Conservation (phyloP, 2,329 filamentous ascomycete species). For the Hypoxylon sp. region DNA sequence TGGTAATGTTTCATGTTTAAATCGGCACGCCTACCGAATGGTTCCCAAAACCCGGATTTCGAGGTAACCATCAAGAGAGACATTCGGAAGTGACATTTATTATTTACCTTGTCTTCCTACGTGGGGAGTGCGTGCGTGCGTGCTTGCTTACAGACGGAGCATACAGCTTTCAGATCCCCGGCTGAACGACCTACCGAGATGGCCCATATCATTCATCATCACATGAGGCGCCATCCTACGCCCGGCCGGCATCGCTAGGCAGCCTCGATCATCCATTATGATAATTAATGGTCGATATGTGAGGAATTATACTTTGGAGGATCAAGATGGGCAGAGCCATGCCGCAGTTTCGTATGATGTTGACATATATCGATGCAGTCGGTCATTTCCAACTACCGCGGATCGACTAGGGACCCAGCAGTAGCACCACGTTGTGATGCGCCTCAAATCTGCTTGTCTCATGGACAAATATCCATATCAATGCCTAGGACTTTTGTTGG, state of each 20-base stretch:
- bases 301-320: no score
- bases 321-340: no score
- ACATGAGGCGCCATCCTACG: background rate
- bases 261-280: no score
- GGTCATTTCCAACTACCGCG: slow-evolving; percentile 20
- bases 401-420: slow-evolving; percentile 17
- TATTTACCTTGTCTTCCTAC: slow-evolving; percentile 14
- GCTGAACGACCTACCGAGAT: slow-evolving; percentile 21
- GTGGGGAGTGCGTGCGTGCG: slow-evolving; percentile 2
- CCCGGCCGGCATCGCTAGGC: slow-evolving; percentile 28
- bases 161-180: no score
- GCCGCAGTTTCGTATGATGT: slow-evolving; percentile 5
- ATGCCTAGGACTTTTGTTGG: slow-evolving; percentile 8
- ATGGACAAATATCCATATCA: slow-evolving; percentile 11
- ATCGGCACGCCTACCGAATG: slow-evolving; percentile 35
- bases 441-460: slow-evolving; percentile 5
- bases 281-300: no score
- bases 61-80: slow-evolving; percentile 38
- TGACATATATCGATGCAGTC: slow-evolving; percentile 22
- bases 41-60: slow-evolving; percentile 25
- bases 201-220: slow-evolving; percentile 9
- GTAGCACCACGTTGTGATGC: slow-evolving; percentile 12
- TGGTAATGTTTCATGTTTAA: slow-evolving; percentile 43
- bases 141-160: no score
- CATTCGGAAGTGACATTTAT: slow-evolving; percentile 37